A percentile compares a stretch with the other conserved stretches of the same genome.
phyloP scores from a whole-genome alignment of 371 early-diverging fungal species.

The Blakeslea trispora region DNA sequence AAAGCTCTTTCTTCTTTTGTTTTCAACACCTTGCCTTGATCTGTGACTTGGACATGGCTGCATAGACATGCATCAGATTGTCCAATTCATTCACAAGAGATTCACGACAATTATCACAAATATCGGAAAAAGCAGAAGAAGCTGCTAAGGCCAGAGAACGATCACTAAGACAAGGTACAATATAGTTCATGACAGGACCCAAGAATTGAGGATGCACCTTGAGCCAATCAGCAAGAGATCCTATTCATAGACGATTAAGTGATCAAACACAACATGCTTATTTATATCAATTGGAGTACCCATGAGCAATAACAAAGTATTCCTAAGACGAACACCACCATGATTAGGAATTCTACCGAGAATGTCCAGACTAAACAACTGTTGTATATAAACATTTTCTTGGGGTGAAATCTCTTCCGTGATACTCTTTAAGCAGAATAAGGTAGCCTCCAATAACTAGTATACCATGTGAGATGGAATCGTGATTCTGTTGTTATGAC shows the following conservation, averaged over 20 bases:
- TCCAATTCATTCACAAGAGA: conserved; percentile 65
- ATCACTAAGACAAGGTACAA: conserved; percentile 64
- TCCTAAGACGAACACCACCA: conserved; percentile 44
- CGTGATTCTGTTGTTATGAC: background rate
- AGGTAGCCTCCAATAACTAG: conserved; percentile 60
- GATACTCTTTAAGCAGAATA: conserved; percentile 67
- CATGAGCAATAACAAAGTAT: conserved; percentile 50
- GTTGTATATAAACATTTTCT: conserved; percentile 55
- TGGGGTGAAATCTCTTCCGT: conserved; percentile 69
- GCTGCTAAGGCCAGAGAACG: conserved; percentile 65
- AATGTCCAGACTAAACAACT: conserved; percentile 62
- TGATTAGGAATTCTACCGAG: conserved; percentile 51
- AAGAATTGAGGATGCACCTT: conserved; percentile 65
- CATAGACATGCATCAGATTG: conserved; percentile 62
- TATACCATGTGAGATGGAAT: too few relatives aligned
- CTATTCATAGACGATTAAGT: too few relatives aligned
- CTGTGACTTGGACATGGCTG: conserved; percentile 38
- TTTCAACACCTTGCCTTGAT: conserved; percentile 38
- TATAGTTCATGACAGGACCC: conserved; percentile 61
- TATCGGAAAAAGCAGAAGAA: conserved; percentile 65
- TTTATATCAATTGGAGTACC: too few relatives aligned
- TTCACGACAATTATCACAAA: conserved; percentile 77
- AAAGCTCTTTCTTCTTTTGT: too few relatives aligned
- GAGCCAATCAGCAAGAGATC: conserved; percentile 77
- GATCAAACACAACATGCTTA: background rate